Base-by-base conservation (phyloP, 1,284 basidiomycete species). In the Puccinia coronata region DNA sequence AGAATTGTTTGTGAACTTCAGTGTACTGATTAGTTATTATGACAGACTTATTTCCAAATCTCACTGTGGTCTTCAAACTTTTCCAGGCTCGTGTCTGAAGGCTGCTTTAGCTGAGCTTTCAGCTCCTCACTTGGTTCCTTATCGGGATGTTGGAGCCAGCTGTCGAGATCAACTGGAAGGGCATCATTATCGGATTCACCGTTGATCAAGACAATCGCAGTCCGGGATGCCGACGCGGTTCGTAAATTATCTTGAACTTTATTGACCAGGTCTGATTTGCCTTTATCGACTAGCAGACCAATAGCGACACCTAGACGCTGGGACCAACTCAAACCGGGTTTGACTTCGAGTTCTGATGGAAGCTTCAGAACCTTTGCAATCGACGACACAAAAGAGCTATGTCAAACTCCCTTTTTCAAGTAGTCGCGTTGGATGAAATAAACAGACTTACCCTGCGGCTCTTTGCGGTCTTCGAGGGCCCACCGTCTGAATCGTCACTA, bases 221-320 rank as follows among this genome's bases (percentile, higher is more conserved):
- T 88, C 49, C 94, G 89, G 1, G 61, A 34, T 31, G 74, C 71
- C 20, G 74, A 70, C 81, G 70, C 53, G 49, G 72, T 59, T 53
- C 81, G 72, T 11, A 51, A 18, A 84, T 93, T 94, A 85, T 92
- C 90, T 83, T 91, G 91, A 71, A 91, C 89, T 93, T 94, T 95
- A 80, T 91, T 89, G 53, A 96, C 89, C 71, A 94, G 88, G 49
- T 89, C 88, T 81, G 87, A 86, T 83, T 92, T 88, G 9, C 88
- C 90, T 23, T 89, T 89, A 69, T 94, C 92, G 5, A 92, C 87
- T 23, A 98, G 88, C 70, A 90, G 89, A 57, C 90, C 91, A 82
- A 97, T 90, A 6, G 91, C 91, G 83, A 96, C 93, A 9, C 92
- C 95, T 77, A 98, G 88, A 86, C 96, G 91, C 85, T 96, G 92